Evolutionary conservation across 192 early-diverging fungal genomes (phyloP).

Genomic region (Podila minutissima): DNA sequence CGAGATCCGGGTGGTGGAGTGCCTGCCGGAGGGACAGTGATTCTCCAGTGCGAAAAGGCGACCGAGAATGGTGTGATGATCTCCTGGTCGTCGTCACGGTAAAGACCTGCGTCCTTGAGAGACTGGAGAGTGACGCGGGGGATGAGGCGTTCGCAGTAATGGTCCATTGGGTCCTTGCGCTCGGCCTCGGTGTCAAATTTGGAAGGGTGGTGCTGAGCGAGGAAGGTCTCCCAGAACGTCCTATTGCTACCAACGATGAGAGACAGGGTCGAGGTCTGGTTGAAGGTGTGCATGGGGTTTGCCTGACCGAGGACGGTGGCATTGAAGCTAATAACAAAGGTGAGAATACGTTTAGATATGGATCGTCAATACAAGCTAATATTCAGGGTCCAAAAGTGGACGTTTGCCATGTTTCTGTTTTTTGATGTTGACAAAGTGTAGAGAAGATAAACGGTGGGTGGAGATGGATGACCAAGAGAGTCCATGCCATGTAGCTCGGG

Average conservation of each 20-base stretch:
- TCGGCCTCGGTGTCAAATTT: conserved; percentile 28
- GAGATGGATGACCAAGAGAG: too few relatives aligned
- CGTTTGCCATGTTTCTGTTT: too few relatives aligned
- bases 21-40: conserved; percentile 36
- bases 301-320: conserved; percentile 24
- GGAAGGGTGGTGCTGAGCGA: conserved; percentile 37
- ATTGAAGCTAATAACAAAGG: conserved; percentile 22
- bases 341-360: background rate
- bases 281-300: conserved; percentile 45
- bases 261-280: conserved; percentile 43
- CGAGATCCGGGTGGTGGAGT: conserved; percentile 34
- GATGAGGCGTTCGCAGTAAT: conserved; percentile 46
- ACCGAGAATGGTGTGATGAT: conserved; percentile 31
- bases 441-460: too few relatives aligned
- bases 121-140: conserved; percentile 35
- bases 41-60: conserved; percentile 43
- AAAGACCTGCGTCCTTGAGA: conserved; percentile 33
- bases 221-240: conserved; percentile 42
- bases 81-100: conserved; percentile 25
- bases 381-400: too few relatives aligned
- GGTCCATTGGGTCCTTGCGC: conserved; percentile 44
- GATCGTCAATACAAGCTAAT: background rate
- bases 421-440: too few relatives aligned
- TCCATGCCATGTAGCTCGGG: background rate
- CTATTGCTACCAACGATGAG: conserved; percentile 39